Conservation (phyloP, 2,329 filamentous ascomycete genomes). For the Ustulina deusta region DNA sequence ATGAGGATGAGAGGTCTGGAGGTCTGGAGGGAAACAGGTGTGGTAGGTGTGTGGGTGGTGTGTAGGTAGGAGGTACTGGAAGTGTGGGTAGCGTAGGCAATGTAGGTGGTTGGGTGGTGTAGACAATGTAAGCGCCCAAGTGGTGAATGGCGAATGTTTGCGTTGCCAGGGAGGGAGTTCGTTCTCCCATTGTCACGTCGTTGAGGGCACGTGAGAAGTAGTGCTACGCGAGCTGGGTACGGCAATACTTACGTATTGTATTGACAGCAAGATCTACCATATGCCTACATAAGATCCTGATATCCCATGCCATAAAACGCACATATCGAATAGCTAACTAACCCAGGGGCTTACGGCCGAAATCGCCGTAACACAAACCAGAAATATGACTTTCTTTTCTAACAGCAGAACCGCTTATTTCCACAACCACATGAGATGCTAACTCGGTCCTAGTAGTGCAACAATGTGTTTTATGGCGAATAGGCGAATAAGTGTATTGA, state of each 20-base stretch:
- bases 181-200: neutral
- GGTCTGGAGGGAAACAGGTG: neutral
- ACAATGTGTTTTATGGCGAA: neutral
- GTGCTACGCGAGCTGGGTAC: conserved; percentile 10
- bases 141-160: neutral
- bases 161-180: neutral
- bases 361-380: neutral
- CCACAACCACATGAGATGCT: neutral
- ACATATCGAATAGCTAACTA: neutral
- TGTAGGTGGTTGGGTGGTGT: neutral
- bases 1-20: neutral
- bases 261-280: neutral
- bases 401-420: neutral
- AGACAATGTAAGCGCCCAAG: neutral
- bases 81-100: neutral
- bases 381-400: neutral
- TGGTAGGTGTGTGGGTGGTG: neutral
- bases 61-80: too few relatives aligned
- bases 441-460: neutral
- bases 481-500: neutral
- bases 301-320: neutral
- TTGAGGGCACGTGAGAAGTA: neutral
- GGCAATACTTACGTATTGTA: neutral
- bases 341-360: neutral
- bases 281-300: neutral